Percentiles rank a stretch among this genome's conserved stretches.
Conservation (phyloP, 192 early-diverging fungal genomes). For the Chytriomyces confervae region DNA sequence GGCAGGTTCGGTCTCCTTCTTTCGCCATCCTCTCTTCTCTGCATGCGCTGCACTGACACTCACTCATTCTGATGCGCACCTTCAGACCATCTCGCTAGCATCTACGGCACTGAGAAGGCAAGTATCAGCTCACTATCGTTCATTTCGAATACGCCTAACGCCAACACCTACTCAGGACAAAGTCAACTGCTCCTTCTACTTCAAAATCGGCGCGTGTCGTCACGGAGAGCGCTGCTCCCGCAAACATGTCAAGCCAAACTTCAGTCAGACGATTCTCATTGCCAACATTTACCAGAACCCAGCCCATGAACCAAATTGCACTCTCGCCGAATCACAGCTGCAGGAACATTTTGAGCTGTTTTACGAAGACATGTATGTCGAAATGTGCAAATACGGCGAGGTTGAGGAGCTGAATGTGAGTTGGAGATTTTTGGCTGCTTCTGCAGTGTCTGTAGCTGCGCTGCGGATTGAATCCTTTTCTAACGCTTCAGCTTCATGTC, state of each 20-base stretch:
- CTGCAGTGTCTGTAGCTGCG: neutral
- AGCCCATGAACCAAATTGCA: conserved; percentile 62
- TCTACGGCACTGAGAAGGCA: conserved; percentile 98
- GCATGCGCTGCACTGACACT: too few species aligned
- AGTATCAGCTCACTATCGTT: conserved; percentile 51
- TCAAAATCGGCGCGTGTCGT: conserved; percentile 98
- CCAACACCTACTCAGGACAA: conserved; percentile 41
- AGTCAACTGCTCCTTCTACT: conserved; percentile 98
- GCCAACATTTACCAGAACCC: conserved; percentile 97
- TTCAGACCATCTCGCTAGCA: conserved; percentile 62
- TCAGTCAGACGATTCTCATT: conserved; percentile 91
- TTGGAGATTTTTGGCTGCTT: neutral
- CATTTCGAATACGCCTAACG: too few species aligned
- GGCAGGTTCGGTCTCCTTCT: too few species aligned
- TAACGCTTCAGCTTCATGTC: neutral
- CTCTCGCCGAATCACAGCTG: conserved; percentile 70
- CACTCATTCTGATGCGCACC: neutral
- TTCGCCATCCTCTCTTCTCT: too few species aligned
- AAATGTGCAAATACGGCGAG: conserved; percentile 95
- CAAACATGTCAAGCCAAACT: conserved; percentile 97
- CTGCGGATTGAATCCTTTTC: neutral
- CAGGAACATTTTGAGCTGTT: conserved; percentile 94
- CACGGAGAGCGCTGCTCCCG: conserved; percentile 96
- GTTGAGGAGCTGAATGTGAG: conserved; percentile 88
- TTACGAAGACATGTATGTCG: conserved; percentile 95